Evolutionary conservation across 225 moss, liverwort and hornwort genomes (phyloP), one percentile per base, ranked within the genome.

Genomic region (Ulota crispa): DNA sequence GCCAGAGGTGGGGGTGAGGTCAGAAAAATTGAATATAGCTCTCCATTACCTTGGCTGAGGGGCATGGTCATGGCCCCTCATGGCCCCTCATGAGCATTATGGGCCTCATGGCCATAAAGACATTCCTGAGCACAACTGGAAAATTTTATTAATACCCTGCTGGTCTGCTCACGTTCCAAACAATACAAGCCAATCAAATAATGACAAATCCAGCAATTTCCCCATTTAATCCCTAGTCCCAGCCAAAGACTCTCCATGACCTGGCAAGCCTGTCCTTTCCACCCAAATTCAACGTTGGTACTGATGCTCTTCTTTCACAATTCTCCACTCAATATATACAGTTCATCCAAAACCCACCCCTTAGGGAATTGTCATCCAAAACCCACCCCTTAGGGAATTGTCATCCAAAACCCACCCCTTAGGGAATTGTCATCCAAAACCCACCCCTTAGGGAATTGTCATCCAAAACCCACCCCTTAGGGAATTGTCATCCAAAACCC

Each of bases 21-120:
- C 83, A 83, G 83, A 37, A 16, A 43, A 79, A 43, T 19, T 81
- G 47, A 69, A 61, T 76, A 72, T 76, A 72, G 15, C 80, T 47
- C 32, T 14, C 36, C 75, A 82, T 70, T 76, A 70, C 76, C 82
- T 76, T 20, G 0, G 21, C 68, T 45, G 45, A 50, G 18, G 50
- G 18, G 50, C 16, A 50, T 50, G 50, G 50, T 50, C 50, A 50
- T 50, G 50, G 50, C 0, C 50, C 43, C 43, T 47, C 47, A 16
- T 47, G 47, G 47, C 14, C 50, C 50, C 50, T 50, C 18, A 50
- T 50, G 18, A 18, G 50, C 16, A 4, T 45, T 14, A 14, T 45
- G 45, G 50, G 16, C 18, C 50, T 50, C 50, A 31, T 16, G 27
- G 54, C 57, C 57, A n/a, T 52, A 53, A 78, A 72, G 66, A 66